These are phyloP conservation scores for Novymonas esmeraldas DNA, from an alignment of 208 protist genomes.

Conservation along the genomic window DNA sequence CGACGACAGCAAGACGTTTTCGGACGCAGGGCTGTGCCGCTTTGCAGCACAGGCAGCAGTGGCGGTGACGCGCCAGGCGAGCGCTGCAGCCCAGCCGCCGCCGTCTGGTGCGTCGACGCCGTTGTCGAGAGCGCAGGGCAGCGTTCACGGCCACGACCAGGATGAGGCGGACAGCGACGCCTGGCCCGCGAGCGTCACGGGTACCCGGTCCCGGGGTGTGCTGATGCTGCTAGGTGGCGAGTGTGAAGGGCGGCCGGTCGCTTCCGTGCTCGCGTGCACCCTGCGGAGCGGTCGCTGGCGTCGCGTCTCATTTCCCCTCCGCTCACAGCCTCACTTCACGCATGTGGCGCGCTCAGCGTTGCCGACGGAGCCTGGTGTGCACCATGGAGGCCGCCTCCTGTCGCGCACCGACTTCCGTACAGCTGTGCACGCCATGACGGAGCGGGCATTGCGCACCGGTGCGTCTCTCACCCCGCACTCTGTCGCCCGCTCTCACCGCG, in stretches of 20 bases:
- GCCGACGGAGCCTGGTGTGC: neutral
- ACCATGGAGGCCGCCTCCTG: slow-evolving; percentile 2
- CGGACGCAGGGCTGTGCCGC: too few species aligned
- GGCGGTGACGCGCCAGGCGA: neutral
- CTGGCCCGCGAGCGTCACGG: slow-evolving; percentile 22
- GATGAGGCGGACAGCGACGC: slow-evolving; percentile 10
- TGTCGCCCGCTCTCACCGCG: neutral
- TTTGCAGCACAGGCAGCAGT: neutral
- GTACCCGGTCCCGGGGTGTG: slow-evolving; percentile 7
- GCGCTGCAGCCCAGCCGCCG: too few species aligned
- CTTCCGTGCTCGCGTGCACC: slow-evolving; percentile 51
- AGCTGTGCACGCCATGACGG: slow-evolving; percentile 22
- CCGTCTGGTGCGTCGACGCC: too few species aligned
- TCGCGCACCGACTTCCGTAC: slow-evolving; percentile 26
- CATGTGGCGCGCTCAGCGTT: slow-evolving; percentile 12
- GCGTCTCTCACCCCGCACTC: neutral
- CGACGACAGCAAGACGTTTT: neutral
- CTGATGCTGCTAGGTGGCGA: slow-evolving; percentile 73
- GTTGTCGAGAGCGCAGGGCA: neutral
- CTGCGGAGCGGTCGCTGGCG: slow-evolving; percentile 49
- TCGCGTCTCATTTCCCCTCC: slow-evolving; percentile 48
- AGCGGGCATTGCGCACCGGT: slow-evolving; percentile 9
- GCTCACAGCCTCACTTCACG: slow-evolving; percentile 23
- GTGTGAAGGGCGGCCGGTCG: slow-evolving; percentile 36
- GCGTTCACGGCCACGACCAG: neutral